Percentiles rank a stretch among this genome's conserved stretches.
phyloP scores from a whole-genome alignment of 1,284 basidiomycete species.

The Vanrija pseudolonga region DNA sequence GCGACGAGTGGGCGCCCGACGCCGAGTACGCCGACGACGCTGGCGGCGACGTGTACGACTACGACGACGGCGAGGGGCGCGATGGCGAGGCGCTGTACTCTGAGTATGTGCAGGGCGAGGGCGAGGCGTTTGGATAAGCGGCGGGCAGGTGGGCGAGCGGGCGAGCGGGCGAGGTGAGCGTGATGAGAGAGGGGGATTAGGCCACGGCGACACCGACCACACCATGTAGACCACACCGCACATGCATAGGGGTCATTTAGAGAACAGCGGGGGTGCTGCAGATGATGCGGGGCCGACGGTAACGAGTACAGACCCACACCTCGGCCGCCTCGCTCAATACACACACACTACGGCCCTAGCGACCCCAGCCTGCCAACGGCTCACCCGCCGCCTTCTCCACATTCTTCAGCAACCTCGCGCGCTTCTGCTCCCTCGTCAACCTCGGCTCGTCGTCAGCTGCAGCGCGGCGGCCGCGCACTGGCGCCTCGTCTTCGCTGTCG shows the following conservation, averaged over 20 bases:
- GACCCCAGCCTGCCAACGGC: constrained; percentile 13
- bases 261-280: too few relatives aligned
- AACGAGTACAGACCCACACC: too few relatives aligned
- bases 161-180: not conserved
- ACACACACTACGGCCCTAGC: too few relatives aligned
- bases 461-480: constrained; percentile 6
- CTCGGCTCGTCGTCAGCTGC: constrained; percentile 11
- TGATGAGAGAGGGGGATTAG: too few relatives aligned
- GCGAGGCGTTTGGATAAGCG: constrained; percentile 13
- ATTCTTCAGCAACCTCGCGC: constrained; percentile 29
- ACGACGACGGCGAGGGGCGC: constrained; percentile 5
- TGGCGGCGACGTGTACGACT: constrained; percentile 6
- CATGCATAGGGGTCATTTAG: too few relatives aligned
- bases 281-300: too few relatives aligned
- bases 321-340: too few relatives aligned
- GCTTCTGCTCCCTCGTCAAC: constrained; percentile 11
- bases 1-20: not conserved
- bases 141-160: not conserved
- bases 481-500: constrained; percentile 19
- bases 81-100: constrained; percentile 16
- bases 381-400: constrained; percentile 40
- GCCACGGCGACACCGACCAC: too few relatives aligned
- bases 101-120: constrained; percentile 19
- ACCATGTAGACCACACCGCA: too few relatives aligned
- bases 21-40: not conserved